Percentiles rank a stretch among this genome's conserved stretches.
Evolutionary conservation across 805 yeast genomes (phyloP).

Genomic region (Monosporozyma aquatica): DNA sequence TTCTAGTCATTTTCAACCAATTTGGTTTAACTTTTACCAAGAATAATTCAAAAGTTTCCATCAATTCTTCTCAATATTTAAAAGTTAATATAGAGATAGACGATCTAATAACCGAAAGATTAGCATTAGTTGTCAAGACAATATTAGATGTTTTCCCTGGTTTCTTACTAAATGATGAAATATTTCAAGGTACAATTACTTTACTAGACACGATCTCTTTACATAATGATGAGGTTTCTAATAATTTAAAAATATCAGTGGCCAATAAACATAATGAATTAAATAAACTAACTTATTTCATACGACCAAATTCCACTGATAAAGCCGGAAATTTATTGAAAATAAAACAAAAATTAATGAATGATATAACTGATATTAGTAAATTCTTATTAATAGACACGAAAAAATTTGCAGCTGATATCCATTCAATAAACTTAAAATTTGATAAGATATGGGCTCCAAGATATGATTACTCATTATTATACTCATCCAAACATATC

Average conservation of each 20-base stretch:
- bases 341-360: background rate
- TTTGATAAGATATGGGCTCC: slow-evolving; percentile 73
- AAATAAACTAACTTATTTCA: slow-evolving; percentile 13
- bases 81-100: slow-evolving; percentile 30
- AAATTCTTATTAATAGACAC: slow-evolving; percentile 48
- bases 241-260: slow-evolving; percentile 44
- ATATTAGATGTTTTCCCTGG: slow-evolving; percentile 57
- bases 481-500: slow-evolving; percentile 41
- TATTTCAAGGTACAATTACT: slow-evolving; percentile 49
- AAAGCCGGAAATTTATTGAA: background rate
- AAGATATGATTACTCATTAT: slow-evolving; percentile 62
- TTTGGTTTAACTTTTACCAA: slow-evolving; percentile 32
- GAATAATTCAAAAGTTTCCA: slow-evolving; percentile 19
- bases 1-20: slow-evolving; percentile 38
- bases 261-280: slow-evolving; percentile 41
- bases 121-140: slow-evolving; percentile 45
- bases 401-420: slow-evolving; percentile 48
- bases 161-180: slow-evolving; percentile 53
- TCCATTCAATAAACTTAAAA: slow-evolving; percentile 57
- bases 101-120: slow-evolving; percentile 39
- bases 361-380: slow-evolving; percentile 29
- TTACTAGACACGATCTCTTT: slow-evolving; percentile 41
- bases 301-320: slow-evolving; percentile 1
- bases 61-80: slow-evolving; percentile 15
- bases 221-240: slow-evolving; percentile 43